Percentiles rank a stretch among this genome's conserved stretches.
These are phyloP conservation scores for Xylaria bambusicola DNA, from an alignment of 495 filamentous ascomycete species.

Conservation along the genomic window DNA sequence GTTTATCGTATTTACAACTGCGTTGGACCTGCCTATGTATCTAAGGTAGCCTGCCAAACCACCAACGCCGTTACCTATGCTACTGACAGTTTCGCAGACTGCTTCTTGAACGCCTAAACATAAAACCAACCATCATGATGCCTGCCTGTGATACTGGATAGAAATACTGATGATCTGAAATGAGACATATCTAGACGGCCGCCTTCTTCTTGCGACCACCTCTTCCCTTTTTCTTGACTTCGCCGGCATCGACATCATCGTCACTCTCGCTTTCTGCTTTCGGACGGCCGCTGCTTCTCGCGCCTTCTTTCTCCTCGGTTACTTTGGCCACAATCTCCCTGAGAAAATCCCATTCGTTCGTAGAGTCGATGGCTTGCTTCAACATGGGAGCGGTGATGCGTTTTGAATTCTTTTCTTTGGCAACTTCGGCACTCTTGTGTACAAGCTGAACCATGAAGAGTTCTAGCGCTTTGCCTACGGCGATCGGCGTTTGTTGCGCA, in stretches of 20 bases:
- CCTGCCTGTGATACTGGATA: slow-evolving; percentile 21
- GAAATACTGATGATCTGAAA: slow-evolving; percentile 15
- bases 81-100: slow-evolving; percentile 14
- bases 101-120: slow-evolving; percentile 17
- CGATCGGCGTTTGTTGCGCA: slow-evolving; percentile 92
- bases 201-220: slow-evolving; percentile 47
- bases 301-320: slow-evolving; percentile 60
- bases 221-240: slow-evolving; percentile 45
- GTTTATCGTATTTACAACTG: slow-evolving; percentile 11
- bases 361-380: slow-evolving; percentile 81
- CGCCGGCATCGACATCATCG: slow-evolving; percentile 37
- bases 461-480: slow-evolving; percentile 92
- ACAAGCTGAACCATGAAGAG: slow-evolving; percentile 96
- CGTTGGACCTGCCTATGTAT: slow-evolving; percentile 17
- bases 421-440: slow-evolving; percentile 79
- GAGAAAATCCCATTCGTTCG: slow-evolving; percentile 91
- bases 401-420: slow-evolving; percentile 78
- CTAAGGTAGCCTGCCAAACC: slow-evolving; percentile 24
- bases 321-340: slow-evolving; percentile 88
- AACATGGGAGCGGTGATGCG: slow-evolving; percentile 87
- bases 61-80: slow-evolving; percentile 33
- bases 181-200: slow-evolving; percentile 9
- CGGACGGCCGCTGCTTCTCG: slow-evolving; percentile 22
- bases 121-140: slow-evolving; percentile 26
- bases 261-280: slow-evolving; percentile 49